Evolutionary conservation across 306 rosid species (phyloP), one percentile per base, ranked within the genome.

Genomic region (Hylodesmum podocarpum): DNA sequence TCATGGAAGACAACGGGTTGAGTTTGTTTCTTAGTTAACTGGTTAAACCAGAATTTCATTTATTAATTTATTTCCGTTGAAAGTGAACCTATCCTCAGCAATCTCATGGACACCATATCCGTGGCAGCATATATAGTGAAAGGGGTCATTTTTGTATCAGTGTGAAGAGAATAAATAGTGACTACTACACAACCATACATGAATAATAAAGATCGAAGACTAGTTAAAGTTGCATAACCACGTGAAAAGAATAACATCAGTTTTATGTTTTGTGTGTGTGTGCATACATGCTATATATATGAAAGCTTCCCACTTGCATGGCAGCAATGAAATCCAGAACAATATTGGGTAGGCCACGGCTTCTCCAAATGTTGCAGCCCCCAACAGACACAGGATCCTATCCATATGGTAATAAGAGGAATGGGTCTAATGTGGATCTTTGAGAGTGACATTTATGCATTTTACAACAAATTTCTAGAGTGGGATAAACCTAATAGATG

Each of bases 341-440:
- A 81, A 77, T 81, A 39, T n/a, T n/a, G n/a, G n/a, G n/a, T 84
- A 85, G 85, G 89, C 84, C 72, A 51, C 44, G 65, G 77, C 76
- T 28, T 77, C 84, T n/a, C 78, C 83, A 71, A 62, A 78, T 27
- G 80, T 75, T 75, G 77, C 79, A 21, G 82, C 89, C 63, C 88
- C 91, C 27, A 83, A 80, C 41, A 78, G 88, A 44, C 89, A 89
- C 64, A 19, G 7, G 89, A 87, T 78, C 89, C 89, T 4, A 85
- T n/a, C n/a, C n/a, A n/a, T n/a, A n/a, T 79, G 19, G 89, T 89
- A 15, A 85, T 89, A 79, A 89, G 88, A 2, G 88, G 94, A 49
- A 86, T 74, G 88, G 91, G 94, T 7, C 79, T 89, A 15, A 84
- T 81, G 46, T 87, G 87, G 0, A 89, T 81, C 62, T 83, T 85